Base-by-base conservation (phyloP, 2,329 filamentous ascomycete species). In the Diatrype stigma region DNA sequence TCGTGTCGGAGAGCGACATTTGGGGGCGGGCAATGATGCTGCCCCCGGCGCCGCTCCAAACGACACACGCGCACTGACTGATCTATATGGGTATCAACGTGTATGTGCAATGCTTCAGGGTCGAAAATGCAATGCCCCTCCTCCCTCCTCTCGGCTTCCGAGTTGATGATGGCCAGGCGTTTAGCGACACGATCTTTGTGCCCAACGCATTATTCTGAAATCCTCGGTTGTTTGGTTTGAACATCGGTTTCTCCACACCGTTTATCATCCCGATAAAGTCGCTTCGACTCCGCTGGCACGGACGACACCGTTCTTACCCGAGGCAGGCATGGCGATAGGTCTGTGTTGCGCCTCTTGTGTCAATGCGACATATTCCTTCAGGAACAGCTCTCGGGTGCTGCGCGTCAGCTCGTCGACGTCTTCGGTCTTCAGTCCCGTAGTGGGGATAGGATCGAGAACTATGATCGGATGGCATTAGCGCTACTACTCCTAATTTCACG, bases 381-480 rank as follows among this genome's bases (percentile, higher is more conserved):
- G 78, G 90, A 96, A 96, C 47, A 84, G 70, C 19, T 90, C 86
- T 51, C 85, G 80, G 2, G 86, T 89, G 49, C 78, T 79, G 50
- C 78, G 76, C 47, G 86, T 79, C 42, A 96, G 74, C 52, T 81
- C 79, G 59, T 94, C 87, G 48, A 96, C 89, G 67, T 96, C 90
- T 48, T 84, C 84, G 22, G 86, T 54, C 17, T 82, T 89, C 57
- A 95, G 78, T 48, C 82, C 83, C 57, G 81, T 78, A 11, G 91
- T 96, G 46, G 83, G 77, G 55, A 96, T 91, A 2, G 91, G 89
- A 62, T 89, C 82, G 48, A 96, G 75, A 21, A 96, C 89, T 89
- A 56, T n/a, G 19, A 11, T 8, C 12, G 21, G 4, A 23, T 11
- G 37, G 38, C 21, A 49, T 59, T 32, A 60, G 47, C n/a, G n/a